Evolutionary conservation across 2,329 filamentous ascomycete species (phyloP), one percentile per base, ranked within the genome.

Genomic region (Ophiostoma pallidulum): DNA sequence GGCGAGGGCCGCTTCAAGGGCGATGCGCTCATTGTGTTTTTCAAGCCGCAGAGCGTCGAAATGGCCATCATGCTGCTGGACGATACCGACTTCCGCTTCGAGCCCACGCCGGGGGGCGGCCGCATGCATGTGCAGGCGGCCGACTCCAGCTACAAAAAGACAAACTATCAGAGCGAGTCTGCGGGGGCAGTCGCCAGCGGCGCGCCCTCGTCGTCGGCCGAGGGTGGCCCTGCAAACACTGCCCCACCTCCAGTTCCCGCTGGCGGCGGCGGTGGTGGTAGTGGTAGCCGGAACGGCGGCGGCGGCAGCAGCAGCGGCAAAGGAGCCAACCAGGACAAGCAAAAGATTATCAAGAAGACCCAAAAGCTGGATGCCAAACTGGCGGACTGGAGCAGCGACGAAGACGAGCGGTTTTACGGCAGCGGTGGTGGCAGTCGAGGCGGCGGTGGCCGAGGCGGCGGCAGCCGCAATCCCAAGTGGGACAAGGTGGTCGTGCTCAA

Each of bases 311-410:
- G n/a, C n/a, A n/a, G 55, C 39, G 43, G 29, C 13, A 26, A 42
- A 14, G 22, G 39, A 58, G 78, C 59, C 55, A 72, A 76, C 57
- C 78, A 78, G 53, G 87, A 94, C 54, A 86, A 91, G 65, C 82
- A 85, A 63, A 94, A 94, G 68, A 85, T 94, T 51, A 94, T 94
- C 62, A 84, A 82, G 65, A 90, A 90, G 65, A 91, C 87, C 0
- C 86, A 95, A 63, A 92, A 91, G 62, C 73, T 97, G 57, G 87
- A 91, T 59, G 91, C 88, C 41, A 90, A 91, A 66, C 78, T 97
- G 29, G 85, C 89, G 4, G 90, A 97, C 64, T 98, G 92, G 92
- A 86, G 88, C 59, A 91, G 96, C 59, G 90, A 97, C 61, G 84
- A 91, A 47, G 77, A 83, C 22, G 76, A 68, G 43, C 40, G 40